These are phyloP conservation scores for Syncephalastrum racemosum DNA, from an alignment of 371 early-diverging fungal genomes.

Conservation along the genomic window DNA sequence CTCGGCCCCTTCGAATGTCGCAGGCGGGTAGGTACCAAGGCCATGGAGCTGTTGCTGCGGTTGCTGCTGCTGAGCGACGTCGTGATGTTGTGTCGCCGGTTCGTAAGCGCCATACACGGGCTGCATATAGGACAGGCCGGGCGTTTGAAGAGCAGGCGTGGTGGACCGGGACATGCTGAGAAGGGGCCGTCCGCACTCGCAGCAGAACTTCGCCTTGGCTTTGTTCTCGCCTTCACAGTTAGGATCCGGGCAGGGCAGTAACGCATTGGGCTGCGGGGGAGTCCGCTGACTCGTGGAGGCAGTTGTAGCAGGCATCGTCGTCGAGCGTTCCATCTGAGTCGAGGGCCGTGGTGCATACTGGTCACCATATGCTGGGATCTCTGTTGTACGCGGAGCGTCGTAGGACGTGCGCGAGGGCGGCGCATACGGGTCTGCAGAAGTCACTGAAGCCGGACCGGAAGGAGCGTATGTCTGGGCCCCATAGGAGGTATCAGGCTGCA, in stretches of 20 bases:
- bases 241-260: conserved; percentile 54
- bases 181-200: conserved; percentile 67
- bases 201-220: conserved; percentile 67
- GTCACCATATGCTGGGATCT: neutral
- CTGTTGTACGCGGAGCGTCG: neutral
- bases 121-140: neutral
- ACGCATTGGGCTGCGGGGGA: conserved; percentile 30
- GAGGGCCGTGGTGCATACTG: neutral
- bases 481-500: neutral
- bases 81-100: neutral
- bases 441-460: conserved; percentile 4
- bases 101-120: neutral
- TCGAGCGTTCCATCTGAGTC: conserved; percentile 11
- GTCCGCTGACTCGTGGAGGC: conserved; percentile 19
- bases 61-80: neutral
- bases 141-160: conserved; percentile 30
- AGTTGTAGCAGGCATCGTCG: conserved; percentile 21
- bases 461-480: neutral
- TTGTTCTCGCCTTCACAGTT: conserved; percentile 67
- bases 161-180: conserved; percentile 42
- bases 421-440: neutral
- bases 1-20: neutral
- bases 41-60: conserved; percentile 8
- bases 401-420: neutral
- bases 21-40: conserved; percentile 6